Conservation (phyloP, 768 basidiomycete species). For the Termitomyces sp. region DNA sequence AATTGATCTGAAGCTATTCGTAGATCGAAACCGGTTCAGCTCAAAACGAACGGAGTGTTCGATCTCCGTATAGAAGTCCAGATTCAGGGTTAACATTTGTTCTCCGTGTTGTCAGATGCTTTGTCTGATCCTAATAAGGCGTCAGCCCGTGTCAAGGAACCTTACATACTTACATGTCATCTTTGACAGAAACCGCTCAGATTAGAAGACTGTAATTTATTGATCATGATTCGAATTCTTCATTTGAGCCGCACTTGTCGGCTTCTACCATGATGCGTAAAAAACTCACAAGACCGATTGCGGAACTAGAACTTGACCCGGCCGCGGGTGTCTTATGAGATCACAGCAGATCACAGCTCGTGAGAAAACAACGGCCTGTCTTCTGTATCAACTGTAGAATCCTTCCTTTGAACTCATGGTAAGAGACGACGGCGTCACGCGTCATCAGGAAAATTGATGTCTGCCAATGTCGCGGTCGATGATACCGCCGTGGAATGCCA, state of each 20-base stretch:
- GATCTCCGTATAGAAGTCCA: slow-evolving; percentile 19
- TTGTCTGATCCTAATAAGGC: slow-evolving; percentile 19
- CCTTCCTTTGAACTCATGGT: not conserved
- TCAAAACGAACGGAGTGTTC: slow-evolving; percentile 18
- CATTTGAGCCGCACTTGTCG: slow-evolving; percentile 29
- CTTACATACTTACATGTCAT: slow-evolving; percentile 16
- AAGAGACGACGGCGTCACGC: not conserved
- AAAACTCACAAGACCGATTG: not conserved
- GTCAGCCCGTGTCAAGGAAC: slow-evolving; percentile 12
- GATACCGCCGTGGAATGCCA: not conserved
- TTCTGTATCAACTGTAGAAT: not conserved
- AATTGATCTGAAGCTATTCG: slow-evolving; percentile 25
- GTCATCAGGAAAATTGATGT: slow-evolving; percentile 8
- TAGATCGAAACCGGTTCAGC: slow-evolving; percentile 33
- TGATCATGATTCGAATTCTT: slow-evolving; percentile 15
- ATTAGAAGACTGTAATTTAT: slow-evolving; percentile 25
- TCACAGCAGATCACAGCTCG: not conserved
- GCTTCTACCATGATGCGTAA: slow-evolving; percentile 7
- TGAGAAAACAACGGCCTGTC: too few species aligned
- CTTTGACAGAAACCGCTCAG: slow-evolving; percentile 40
- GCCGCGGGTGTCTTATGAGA: not conserved
- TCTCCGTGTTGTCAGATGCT: slow-evolving; percentile 18
- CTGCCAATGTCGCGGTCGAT: not conserved
- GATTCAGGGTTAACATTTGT: slow-evolving; percentile 25
- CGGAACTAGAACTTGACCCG: not conserved